phyloP scores from a whole-genome alignment of 352 stramenopile species.

The Globisporangium radiosum region DNA sequence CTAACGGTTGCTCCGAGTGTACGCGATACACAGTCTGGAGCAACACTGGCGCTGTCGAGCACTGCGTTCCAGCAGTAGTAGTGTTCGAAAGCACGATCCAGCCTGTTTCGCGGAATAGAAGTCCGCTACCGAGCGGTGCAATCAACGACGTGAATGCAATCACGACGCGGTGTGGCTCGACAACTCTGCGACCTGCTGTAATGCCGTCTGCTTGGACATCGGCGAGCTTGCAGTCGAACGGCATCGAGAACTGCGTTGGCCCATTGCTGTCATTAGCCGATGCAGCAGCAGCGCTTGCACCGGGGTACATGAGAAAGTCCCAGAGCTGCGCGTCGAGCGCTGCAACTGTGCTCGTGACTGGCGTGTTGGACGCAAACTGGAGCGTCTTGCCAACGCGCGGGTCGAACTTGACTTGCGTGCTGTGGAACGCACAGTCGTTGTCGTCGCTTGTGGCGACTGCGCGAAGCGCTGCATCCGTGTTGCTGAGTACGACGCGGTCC shows the following conservation, averaged over 20 bases:
- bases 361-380: conserved; percentile 7
- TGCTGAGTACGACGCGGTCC: conserved; percentile 1
- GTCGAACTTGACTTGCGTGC: conserved; percentile 3
- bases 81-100: conserved; percentile 7
- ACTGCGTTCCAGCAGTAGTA: not conserved
- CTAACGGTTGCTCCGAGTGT: not conserved
- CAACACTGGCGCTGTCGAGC: not conserved
- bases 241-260: not conserved
- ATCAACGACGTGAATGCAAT: conserved; percentile 7
- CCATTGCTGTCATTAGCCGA: not conserved
- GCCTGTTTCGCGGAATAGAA: conserved; percentile 10
- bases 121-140: not conserved
- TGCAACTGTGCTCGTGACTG: not conserved
- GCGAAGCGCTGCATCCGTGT: not conserved
- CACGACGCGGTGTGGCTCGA: conserved; percentile 7
- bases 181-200: not conserved
- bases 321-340: conserved; percentile 3
- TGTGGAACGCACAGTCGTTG: conserved; percentile 1
- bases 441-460: not conserved
- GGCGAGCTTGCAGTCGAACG: conserved; percentile 2
- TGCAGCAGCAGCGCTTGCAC: not conserved
- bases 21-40: conserved; percentile 7
- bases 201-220: conserved; percentile 2
- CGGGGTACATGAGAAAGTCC: not conserved
- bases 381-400: conserved; percentile 1